Evolutionary conservation across 2,329 filamentous ascomycete species (phyloP), one percentile per base, ranked within the genome.

Genomic region (Fonsecaea pedrosoi): DNA sequence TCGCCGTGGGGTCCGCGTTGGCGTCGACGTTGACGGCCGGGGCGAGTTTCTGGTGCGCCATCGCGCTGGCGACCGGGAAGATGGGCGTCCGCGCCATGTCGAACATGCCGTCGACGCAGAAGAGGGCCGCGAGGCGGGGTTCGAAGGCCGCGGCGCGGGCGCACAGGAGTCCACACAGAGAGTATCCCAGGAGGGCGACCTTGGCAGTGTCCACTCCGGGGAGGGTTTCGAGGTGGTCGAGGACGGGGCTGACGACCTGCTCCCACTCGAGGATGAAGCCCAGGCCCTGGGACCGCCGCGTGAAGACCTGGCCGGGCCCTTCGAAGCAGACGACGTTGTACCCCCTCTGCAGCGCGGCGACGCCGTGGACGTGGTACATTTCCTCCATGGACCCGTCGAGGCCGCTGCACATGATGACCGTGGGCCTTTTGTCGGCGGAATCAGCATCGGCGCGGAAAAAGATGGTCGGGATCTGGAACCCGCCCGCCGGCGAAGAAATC

Each of bases 211-310:
- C 76, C 4, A 82, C 79, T 34, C 70, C 69, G 3, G 62, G 55
- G 2, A 71, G 63, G 1, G 66, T 65, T 1, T 77, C 38, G 0
- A 78, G 50, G 18, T 78, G 78, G 72, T 83, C 80, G 0, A 83
- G 71, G 1, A 83, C 72, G 0, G 81, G 80, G 0, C 75, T 78
- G 4, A 80, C 74, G 0, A 80, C 81, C 6, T 65, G 73, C 70
- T 82, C 79, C 81, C 81, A 83, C 21, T 82, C 75, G 0, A 75
- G 76, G 18, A 82, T 81, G 69, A 83, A 84, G 2, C 79, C 80
- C 0, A 82, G 54, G 2, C 75, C 70, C 42, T 84, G 79, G 0
- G 78, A 65, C 0, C 82, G 77, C 9, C 79, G 77, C 1, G 81
- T 77, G 0, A 74, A 78, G 2, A 77, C 75, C 68, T 84, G 82